Base-by-base conservation (phyloP, 2,329 filamentous ascomycete genomes). In the Chaetomium sp. region DNA sequence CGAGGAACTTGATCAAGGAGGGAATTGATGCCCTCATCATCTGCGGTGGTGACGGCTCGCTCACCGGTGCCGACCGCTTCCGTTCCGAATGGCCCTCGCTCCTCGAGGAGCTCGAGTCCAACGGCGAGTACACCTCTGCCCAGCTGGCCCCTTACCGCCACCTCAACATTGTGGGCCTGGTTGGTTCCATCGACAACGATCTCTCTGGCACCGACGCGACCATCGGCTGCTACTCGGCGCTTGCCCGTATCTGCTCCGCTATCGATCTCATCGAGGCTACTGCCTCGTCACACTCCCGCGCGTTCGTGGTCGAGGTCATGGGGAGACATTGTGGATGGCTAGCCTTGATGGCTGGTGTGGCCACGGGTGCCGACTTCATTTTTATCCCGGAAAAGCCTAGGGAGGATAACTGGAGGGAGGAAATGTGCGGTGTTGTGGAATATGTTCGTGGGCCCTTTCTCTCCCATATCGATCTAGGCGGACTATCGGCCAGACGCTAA, bases 291-390 rank as follows among this genome's bases (percentile, higher is more conserved):
- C 94, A 99, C 72, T 95, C 95, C 62, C 82, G 94, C 65, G 94
- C 94, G 41, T 99, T 99, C 71, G 91, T 99, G 55, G 88, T 99
- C 60, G 94, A 96, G 72, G 94, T 99, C 66, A 99, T 99, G 94
- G 94, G 94, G 49, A 82, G 94, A 57, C 92, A 99, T 74, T 99
- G 94, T 70, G 94, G 94, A 60, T 99, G 94, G 94, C 79, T 99
- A 59, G 94, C 94, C 42, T 80, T 99, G 59, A 96, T 97, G 87
- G 88, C 92, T 11, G 92, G 91, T 66, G 91, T 99, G 57, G 91
- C 89, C 56, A 96, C 90, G 0, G 94, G 92, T 49, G 91, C 94
- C 12, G 94, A 99, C 72, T 99, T 95, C 73, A 83, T 97, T 65
- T 97, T 99, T 72, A 92, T 96, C 61, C 94, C 94, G 0, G 94